Base-by-base conservation (phyloP, 2,329 filamentous ascomycete genomes). In the Sclerotinia glacialis region DNA sequence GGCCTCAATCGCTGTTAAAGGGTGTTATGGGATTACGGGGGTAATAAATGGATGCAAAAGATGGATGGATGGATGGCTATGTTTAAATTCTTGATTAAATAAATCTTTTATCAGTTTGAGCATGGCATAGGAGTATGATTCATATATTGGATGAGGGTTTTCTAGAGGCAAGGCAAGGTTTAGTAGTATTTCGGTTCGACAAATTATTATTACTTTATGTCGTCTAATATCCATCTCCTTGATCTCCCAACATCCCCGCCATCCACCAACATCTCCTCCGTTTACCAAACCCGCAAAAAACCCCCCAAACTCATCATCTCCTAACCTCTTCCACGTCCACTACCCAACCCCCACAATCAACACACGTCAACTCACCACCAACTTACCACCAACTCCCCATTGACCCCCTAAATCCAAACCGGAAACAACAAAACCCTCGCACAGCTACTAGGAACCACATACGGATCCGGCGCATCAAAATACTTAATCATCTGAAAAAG, bases 401-500 rank as follows among this genome's bases (percentile, higher is more conserved):
- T 4, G 12, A 18, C 2, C 31, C n/a, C 40, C 40, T 68, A 70
- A 42, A 71, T 66, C 44, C 60, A 70, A 23, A 34, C 50, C 2
- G 68, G 65, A 9, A 71, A 66, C 44, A 71, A 64, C 9, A 68
- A 46, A 49, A 69, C 68, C 49, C 65, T 70, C 40, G 70, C 67
- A 68, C 70, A 72, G 34, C 68, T 71, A 14, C 49, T 63, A 0
- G 68, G 68, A 14, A 72, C 50, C 53, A 64, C 52, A 64, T 64
- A 59, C 31, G 69, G 53, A 46, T n/a, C 55, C 1, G 26, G 58
- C 16, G 21, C 49, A 67, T 71, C 69, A 67, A 70, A 72, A 3
- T 66, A 63, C 66, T 67, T 69, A 18, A 72, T 69, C 62, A 72
- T 52, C 59, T 71, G 66, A 42, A 74, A 72, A 12, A 73, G 34